Conservation (phyloP, 2,329 filamentous ascomycete species). For the Colletotrichum tropicicola region DNA sequence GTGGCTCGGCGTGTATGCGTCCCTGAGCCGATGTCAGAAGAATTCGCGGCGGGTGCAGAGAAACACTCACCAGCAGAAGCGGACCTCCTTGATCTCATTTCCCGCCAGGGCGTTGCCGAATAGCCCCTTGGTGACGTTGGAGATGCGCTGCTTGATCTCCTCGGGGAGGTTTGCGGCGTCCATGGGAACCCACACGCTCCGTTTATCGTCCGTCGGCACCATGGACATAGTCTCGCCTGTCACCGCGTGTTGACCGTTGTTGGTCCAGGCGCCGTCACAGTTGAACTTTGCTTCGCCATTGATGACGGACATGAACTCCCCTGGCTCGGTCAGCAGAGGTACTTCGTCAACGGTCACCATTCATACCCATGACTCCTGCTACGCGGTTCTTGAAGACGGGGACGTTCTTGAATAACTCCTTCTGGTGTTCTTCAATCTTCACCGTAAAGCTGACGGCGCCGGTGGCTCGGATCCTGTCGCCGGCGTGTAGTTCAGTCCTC, state of each 20-base stretch:
- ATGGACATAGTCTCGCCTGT: slow-evolving; percentile 62
- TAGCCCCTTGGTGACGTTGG: slow-evolving; percentile 48
- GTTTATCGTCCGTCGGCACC: slow-evolving; percentile 52
- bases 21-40: slow-evolving; percentile 49
- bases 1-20: slow-evolving; percentile 68
- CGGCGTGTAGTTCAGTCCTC: slow-evolving; percentile 60
- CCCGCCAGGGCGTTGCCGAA: slow-evolving; percentile 51
- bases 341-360: background rate
- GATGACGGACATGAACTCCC: slow-evolving; percentile 54
- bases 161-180: slow-evolving; percentile 47
- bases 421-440: slow-evolving; percentile 52
- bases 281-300: slow-evolving; percentile 68
- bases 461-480: slow-evolving; percentile 63
- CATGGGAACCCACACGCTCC: slow-evolving; percentile 51
- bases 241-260: slow-evolving; percentile 54
- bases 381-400: slow-evolving; percentile 62
- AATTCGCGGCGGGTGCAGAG: background rate
- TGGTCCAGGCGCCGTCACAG: slow-evolving; percentile 66
- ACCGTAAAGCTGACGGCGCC: slow-evolving; percentile 57
- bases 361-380: slow-evolving; percentile 50
- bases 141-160: slow-evolving; percentile 54
- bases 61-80: slow-evolving; percentile 54
- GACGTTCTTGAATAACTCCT: slow-evolving; percentile 55
- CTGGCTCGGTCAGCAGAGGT: slow-evolving; percentile 34
- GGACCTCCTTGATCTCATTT: slow-evolving; percentile 50